Evolutionary conservation across 1,284 basidiomycete species (phyloP).

Genomic region (Sphagnurus paluster): DNA sequence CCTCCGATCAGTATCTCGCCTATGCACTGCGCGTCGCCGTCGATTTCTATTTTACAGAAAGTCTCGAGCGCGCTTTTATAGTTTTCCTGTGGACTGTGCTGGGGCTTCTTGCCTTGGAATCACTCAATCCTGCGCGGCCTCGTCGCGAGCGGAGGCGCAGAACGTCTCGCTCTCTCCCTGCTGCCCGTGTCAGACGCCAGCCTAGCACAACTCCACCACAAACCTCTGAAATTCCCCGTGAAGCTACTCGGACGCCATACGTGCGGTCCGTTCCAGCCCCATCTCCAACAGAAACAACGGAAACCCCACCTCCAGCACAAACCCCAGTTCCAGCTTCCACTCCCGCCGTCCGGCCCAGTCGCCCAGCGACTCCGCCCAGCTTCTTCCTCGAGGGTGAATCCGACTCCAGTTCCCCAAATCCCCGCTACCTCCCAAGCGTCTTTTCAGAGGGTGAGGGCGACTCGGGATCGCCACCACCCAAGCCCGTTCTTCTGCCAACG

Average conservation of each 20-base stretch:
- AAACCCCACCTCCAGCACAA: neutral
- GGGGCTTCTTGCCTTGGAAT: constrained; percentile 32
- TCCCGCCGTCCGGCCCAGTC: constrained; percentile 16
- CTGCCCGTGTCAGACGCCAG: constrained; percentile 30
- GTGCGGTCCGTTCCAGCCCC: no score
- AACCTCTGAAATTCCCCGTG: no score
- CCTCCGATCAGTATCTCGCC: constrained; percentile 40
- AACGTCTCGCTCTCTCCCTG: constrained; percentile 25
- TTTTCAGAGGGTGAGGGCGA: constrained; percentile 25
- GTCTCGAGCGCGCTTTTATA: constrained; percentile 29
- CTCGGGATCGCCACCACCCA: constrained; percentile 24
- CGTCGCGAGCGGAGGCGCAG: constrained; percentile 27
- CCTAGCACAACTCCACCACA: constrained; percentile 17
- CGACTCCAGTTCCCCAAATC: constrained; percentile 21
- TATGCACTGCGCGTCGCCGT: constrained; percentile 38
- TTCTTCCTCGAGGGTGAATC: constrained; percentile 26
- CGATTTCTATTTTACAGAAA: constrained; percentile 36
- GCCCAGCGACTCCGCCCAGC: constrained; percentile 26
- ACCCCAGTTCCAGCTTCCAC: constrained; percentile 10
- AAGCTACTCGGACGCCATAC: no score
- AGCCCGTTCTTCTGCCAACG: constrained; percentile 30
- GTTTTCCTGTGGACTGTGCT: constrained; percentile 37
- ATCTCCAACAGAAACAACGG: no score
- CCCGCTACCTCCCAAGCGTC: constrained; percentile 27
- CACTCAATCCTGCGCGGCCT: constrained; percentile 23